Conservation (phyloP, 306 rosid genomes). For the Cucumis sativus region Cucumber_9930_V3 NC_026659.2:8932501-8933000, state of each 20-base stretch:
- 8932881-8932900: slow-evolving; percentile 67
- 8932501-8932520: not conserved
- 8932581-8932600: slow-evolving; percentile 49
- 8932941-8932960: slow-evolving; percentile 48
- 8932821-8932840: slow-evolving; percentile 49
- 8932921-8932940: slow-evolving; percentile 44
- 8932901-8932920: slow-evolving; percentile 22
- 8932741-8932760: not conserved
- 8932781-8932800: slow-evolving; percentile 9
- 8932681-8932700: slow-evolving; percentile 14
- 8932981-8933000: slow-evolving; percentile 34
- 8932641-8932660: slow-evolving; percentile 11
- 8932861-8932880: slow-evolving; percentile 66
- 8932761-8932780: not conserved
- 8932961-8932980: slow-evolving; percentile 29
- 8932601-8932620: slow-evolving; percentile 40
- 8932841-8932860: slow-evolving; percentile 80
- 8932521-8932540: slow-evolving; percentile 3
- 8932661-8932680: slow-evolving; percentile 6
- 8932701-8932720: slow-evolving; percentile 20
- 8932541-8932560: not conserved
- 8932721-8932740: slow-evolving; percentile 33
- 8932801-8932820: slow-evolving; percentile 7
- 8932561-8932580: slow-evolving; percentile 45
- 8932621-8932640: slow-evolving; percentile 35